Evolutionary conservation across 345 rosid species (phyloP), one percentile per base, ranked within the genome.

Genomic region (Moricandia arvensis): DNA sequence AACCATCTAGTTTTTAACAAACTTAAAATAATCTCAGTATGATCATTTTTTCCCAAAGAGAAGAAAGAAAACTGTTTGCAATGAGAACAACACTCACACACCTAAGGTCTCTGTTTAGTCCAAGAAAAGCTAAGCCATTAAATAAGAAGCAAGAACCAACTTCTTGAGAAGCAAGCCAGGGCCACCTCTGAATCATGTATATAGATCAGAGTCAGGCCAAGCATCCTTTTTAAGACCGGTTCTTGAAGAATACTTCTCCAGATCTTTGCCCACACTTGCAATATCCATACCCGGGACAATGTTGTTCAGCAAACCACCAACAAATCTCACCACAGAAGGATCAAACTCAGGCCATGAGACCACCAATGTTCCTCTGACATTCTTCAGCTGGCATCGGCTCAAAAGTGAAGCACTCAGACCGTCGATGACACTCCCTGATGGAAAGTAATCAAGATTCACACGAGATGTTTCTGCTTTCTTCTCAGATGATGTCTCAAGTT

Each of bases 351-450:
- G 99, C 99, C 96, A 92, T 12, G 93, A 79, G 63, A 92, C 81
- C 62, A 87, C 87, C 7, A 92, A 77, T 1, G 87, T 79, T 68
- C 97, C 99, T 81, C 81, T 92, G 27, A 87, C 80, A 73, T 89
- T 90, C 84, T 75, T 86, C 77, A 89, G 73, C 72, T 95, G 97
- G 63, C 96, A 92, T 8, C 76, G 86, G 73, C 87, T 78, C 82
- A 95, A 85, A 68, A 92, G 75, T 2, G 97, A 90, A 81, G 99
- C 96, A 60, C 90, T 85, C 63, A 92, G 70, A 76, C 99, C 97
- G 58, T 95, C 97, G 7, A 89, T 73, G 79, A 90, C 76, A 76
- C 99, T 95, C 34, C 96, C 97, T 4, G 97, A 92, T 41, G 99
- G 97, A 53, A 88, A 90, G 84, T 92, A 86, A 63, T 89, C 92